Percentiles rank a stretch among this genome's conserved stretches.
phyloP scores from a whole-genome alignment of 2,329 filamentous ascomycete genomes.

The Curvularia sp. region DNA sequence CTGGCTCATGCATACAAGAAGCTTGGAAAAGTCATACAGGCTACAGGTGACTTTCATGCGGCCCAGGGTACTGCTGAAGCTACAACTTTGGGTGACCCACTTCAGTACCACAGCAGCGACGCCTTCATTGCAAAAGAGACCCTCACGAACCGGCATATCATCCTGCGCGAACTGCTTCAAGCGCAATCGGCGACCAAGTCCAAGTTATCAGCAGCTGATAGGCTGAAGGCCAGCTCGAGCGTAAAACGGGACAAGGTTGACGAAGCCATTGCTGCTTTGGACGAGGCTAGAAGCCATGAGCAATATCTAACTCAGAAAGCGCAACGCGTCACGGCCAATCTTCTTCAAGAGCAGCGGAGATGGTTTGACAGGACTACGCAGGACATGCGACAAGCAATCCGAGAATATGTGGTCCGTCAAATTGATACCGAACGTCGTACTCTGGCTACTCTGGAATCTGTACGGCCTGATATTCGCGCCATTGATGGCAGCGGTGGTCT shows the following conservation, averaged over 20 bases:
- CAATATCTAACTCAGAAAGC: constrained; percentile 84
- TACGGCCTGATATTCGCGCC: constrained; percentile 88
- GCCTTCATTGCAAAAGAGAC: constrained; percentile 98
- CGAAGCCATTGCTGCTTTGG: constrained; percentile 89
- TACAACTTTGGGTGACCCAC: constrained; percentile 89
- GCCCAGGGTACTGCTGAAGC: constrained; percentile 97
- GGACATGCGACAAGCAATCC: constrained; percentile 83
- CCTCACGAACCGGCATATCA: constrained; percentile 94
- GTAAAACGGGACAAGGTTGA: constrained; percentile 96
- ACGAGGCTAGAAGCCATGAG: constrained; percentile 86
- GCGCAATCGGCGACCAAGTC: constrained; percentile 85
- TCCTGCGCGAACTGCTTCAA: constrained; percentile 90
- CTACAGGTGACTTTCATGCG: constrained; percentile 92
- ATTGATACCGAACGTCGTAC: constrained; percentile 95
- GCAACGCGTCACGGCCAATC: constrained; percentile 84
- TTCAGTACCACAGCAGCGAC: constrained; percentile 94
- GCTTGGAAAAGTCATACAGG: constrained; percentile 91
- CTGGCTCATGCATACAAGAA: constrained; percentile 92
- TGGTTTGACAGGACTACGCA: constrained; percentile 88
- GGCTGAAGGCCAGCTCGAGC: constrained; percentile 83
- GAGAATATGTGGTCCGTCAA: constrained; percentile 91
- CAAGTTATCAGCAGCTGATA: constrained; percentile 84
- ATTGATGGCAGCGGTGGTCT: constrained; percentile 92
- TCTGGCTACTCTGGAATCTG: constrained; percentile 89
- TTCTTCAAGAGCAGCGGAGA: constrained; percentile 84